Evolutionary conservation across 257 asterid species (phyloP).

Genomic region (Fraxinus pennsylvanica): DNA sequence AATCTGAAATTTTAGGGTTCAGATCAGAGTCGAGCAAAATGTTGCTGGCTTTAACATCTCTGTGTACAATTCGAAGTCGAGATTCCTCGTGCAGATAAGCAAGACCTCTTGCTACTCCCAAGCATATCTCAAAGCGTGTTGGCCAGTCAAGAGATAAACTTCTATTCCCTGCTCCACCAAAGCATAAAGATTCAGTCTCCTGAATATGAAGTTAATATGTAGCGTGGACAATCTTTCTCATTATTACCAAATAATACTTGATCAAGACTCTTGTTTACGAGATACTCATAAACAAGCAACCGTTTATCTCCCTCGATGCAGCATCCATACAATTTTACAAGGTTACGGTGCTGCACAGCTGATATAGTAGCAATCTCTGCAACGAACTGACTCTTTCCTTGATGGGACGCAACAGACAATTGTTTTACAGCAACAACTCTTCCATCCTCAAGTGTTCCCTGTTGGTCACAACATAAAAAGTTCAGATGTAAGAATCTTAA

Average conservation of each 20-base stretch:
- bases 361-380: conserved; percentile 92
- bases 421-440: conserved; percentile 79
- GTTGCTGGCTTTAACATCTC: conserved; percentile 82
- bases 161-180: conserved; percentile 41
- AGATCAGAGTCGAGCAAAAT: conserved; percentile 65
- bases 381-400: conserved; percentile 82
- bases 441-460: conserved; percentile 78
- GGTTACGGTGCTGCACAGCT: conserved; percentile 91
- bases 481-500: not conserved
- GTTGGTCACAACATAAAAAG: conserved; percentile 19
- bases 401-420: conserved; percentile 77
- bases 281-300: conserved; percentile 83
- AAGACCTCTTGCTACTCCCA: conserved; percentile 79
- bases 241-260: conserved; percentile 58
- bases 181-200: not conserved
- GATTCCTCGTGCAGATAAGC: conserved; percentile 80
- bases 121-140: conserved; percentile 61
- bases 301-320: conserved; percentile 77
- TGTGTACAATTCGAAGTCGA: conserved; percentile 58
- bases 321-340: conserved; percentile 74
- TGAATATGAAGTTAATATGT: not conserved
- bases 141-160: conserved; percentile 63
- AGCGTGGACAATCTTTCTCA: not conserved
- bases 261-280: conserved; percentile 73
- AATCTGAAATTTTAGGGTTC: conserved; percentile 70